phyloP scores from a whole-genome alignment of 106 monocot genomes.

The Chionographis japonica region DNA sequence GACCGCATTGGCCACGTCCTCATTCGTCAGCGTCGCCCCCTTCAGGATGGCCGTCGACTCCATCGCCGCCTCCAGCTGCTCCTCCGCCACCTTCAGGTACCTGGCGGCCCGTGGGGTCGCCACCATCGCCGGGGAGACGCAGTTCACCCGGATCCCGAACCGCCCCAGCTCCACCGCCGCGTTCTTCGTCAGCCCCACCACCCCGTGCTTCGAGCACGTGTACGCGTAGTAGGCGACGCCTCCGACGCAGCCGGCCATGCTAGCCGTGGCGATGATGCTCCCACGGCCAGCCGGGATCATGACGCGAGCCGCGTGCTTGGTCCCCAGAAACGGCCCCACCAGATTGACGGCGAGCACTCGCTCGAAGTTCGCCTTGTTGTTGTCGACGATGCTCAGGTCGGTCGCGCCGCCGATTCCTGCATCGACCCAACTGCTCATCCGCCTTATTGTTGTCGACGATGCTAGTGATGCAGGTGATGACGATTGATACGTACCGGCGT shows the following conservation, averaged over 20 bases:
- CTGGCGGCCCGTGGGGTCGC: conserved; percentile 12
- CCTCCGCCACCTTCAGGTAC: background rate
- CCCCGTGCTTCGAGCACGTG: conserved; percentile 23
- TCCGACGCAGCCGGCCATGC: conserved; percentile 7
- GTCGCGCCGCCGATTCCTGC: background rate
- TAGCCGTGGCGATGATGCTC: conserved; percentile 17
- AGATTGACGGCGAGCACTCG: conserved; percentile 16
- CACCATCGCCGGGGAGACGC: conserved; percentile 20
- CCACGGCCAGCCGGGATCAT: conserved; percentile 19
- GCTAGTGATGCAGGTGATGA: too few relatives aligned
- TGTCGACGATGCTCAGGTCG: conserved; percentile 5
- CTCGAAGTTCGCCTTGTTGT: conserved; percentile 14
- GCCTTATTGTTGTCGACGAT: too few relatives aligned
- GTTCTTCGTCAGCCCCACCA: conserved; percentile 24
- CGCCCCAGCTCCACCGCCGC: conserved; percentile 38
- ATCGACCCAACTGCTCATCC: background rate
- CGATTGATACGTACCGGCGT: conserved; percentile 20
- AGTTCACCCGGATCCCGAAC: conserved; percentile 33
- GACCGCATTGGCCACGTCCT: conserved; percentile 8
- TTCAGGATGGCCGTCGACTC: conserved; percentile 6
- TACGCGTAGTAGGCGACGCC: conserved; percentile 12
- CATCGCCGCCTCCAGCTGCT: conserved; percentile 18
- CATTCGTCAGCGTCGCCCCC: conserved; percentile 8
- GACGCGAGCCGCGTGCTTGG: conserved; percentile 30
- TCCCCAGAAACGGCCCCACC: conserved; percentile 14